Conservation (phyloP, 2,329 filamentous ascomycete species). For the Hypoxylon rubiginosum region DNA sequence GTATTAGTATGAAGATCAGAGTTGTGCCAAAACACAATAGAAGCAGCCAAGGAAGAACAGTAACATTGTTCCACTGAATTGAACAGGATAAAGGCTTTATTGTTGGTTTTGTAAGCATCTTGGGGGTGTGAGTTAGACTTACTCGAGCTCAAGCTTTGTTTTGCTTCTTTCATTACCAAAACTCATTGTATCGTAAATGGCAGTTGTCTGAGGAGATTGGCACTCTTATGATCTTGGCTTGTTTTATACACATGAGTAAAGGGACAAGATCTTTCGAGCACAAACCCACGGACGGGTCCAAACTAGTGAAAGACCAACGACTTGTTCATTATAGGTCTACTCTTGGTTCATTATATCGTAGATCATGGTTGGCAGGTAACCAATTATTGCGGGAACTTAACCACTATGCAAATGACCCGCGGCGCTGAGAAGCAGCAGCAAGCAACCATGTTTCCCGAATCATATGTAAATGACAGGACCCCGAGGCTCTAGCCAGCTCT, state of each 20-base stretch:
- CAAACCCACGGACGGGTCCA: not conserved
- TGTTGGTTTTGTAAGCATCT: not conserved
- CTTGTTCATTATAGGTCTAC: conserved; percentile 8
- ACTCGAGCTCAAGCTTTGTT: not conserved
- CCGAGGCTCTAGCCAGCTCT: not conserved
- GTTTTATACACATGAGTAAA: not conserved
- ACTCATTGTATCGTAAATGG: not conserved
- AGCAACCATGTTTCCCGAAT: conserved; percentile 13
- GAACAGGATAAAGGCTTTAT: not conserved
- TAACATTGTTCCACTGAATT: not conserved
- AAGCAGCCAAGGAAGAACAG: not conserved
- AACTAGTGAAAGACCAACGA: conserved; percentile 5
- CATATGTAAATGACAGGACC: not conserved
- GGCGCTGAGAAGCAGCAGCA: conserved; percentile 4
- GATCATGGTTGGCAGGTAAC: conserved; percentile 4
- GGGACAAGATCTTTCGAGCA: not conserved
- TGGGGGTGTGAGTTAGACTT: not conserved
- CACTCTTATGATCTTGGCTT: not conserved
- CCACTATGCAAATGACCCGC: conserved; percentile 5
- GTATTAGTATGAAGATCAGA: not conserved
- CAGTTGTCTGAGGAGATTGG: no score
- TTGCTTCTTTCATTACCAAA: not conserved
- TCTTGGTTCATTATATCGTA: conserved; percentile 21
- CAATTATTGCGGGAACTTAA: conserved; percentile 12
- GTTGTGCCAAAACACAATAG: not conserved